Evolutionary conservation across 108 stramenopile species (phyloP).

Genomic region (Fragilaria crotonensis): DNA sequence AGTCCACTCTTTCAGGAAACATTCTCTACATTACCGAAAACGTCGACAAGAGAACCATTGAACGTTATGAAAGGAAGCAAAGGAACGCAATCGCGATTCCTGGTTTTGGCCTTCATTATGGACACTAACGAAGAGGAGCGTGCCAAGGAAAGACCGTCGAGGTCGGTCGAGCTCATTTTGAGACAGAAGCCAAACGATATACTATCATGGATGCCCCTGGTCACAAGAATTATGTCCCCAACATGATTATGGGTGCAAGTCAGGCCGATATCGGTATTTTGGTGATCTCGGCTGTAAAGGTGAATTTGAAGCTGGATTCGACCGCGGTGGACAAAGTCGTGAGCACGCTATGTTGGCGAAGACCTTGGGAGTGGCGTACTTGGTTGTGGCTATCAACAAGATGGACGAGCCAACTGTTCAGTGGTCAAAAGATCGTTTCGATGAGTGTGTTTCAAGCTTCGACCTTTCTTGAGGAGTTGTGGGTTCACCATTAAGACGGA

Average conservation of each 20-base stretch:
- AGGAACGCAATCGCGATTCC: constrained; percentile 98
- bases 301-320: constrained; percentile 98
- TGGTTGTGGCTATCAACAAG: constrained; percentile 99
- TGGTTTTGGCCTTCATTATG: constrained; percentile 99
- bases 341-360: constrained; percentile 99
- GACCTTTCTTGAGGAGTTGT: constrained; percentile 94
- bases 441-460: constrained; percentile 94
- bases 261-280: constrained; percentile 98
- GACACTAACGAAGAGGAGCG: constrained; percentile 99
- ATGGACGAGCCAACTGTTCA: constrained; percentile 99
- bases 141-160: constrained; percentile 99
- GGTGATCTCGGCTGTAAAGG: constrained; percentile 98
- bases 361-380: constrained; percentile 93
- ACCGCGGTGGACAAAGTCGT: constrained; percentile 97
- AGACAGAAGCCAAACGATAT: constrained; percentile 90
- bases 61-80: constrained; percentile 98
- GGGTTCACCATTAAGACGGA: constrained; percentile 96
- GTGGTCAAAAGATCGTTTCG: constrained; percentile 91
- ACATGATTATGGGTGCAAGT: constrained; percentile 98
- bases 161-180: constrained; percentile 97
- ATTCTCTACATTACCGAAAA: constrained; percentile 96
- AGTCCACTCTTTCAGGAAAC: constrained; percentile 96
- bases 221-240: constrained; percentile 99
- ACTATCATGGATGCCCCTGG: constrained; percentile 99
- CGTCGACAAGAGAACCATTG: constrained; percentile 99